A percentile compares a stretch with the other conserved stretches of the same genome.
Evolutionary conservation across 805 yeast species (phyloP).

Genomic region (Candida krabiensis): DNA sequence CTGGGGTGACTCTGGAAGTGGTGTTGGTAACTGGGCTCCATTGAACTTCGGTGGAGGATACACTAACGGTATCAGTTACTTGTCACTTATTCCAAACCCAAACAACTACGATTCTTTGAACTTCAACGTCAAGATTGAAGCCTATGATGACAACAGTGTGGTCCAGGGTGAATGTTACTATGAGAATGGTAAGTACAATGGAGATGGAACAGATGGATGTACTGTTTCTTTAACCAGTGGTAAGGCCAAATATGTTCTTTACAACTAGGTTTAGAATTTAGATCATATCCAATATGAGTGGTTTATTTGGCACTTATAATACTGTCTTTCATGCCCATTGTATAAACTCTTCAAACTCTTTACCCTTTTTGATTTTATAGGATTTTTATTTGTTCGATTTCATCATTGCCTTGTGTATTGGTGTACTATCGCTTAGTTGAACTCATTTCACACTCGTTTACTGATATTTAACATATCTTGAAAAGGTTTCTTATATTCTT

Average conservation of each 20-base stretch:
- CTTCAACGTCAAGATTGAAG: slow-evolving; percentile 78
- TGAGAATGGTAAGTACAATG: slow-evolving; percentile 73
- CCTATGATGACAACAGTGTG: slow-evolving; percentile 57
- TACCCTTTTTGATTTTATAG: neutral
- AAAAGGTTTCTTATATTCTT: neutral
- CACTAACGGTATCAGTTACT: slow-evolving; percentile 56
- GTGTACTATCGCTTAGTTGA: too few relatives aligned
- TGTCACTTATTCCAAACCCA: slow-evolving; percentile 77
- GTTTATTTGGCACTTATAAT: too few relatives aligned
- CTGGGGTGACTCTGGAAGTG: slow-evolving; percentile 62
- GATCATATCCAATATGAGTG: neutral
- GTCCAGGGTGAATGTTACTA: slow-evolving; percentile 78
- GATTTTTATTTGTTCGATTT: neutral
- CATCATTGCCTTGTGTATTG: too few relatives aligned
- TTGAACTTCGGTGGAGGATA: slow-evolving; percentile 76
- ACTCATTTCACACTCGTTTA: too few relatives aligned
- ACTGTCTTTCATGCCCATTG: too few relatives aligned
- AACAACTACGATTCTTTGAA: slow-evolving; percentile 59
- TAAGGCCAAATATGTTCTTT: slow-evolving; percentile 79
- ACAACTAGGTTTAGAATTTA: slow-evolving; percentile 33
- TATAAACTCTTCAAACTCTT: too few relatives aligned
- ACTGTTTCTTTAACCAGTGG: slow-evolving; percentile 89
- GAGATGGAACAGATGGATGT: slow-evolving; percentile 81
- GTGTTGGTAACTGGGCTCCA: slow-evolving; percentile 80
- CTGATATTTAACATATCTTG: neutral